Evolutionary conservation across 257 asterid species (phyloP).

Genomic region (Scutellaria baicalensis): DNA sequence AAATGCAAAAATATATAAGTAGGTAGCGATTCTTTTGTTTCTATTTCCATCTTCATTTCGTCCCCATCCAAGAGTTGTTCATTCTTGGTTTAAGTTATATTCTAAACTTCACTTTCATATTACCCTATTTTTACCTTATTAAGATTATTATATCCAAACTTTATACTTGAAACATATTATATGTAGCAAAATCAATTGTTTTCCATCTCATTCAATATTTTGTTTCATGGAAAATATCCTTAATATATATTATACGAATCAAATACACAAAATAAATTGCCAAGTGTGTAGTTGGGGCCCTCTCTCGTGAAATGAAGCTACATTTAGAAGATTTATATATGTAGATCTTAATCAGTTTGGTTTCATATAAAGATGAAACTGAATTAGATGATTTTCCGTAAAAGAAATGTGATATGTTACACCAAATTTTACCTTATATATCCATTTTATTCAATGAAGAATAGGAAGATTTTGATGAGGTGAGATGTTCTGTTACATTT

Average conservation of each 20-base stretch:
- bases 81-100: constrained; percentile 20
- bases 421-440: not conserved
- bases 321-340: too few species aligned
- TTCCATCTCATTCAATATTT: not conserved
- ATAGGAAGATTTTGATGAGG: not conserved
- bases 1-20: not conserved
- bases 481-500: too few species aligned
- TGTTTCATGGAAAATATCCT: too few species aligned
- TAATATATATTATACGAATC: too few species aligned
- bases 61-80: constrained; percentile 8
- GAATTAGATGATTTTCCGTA: too few species aligned
- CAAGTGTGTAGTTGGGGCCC: too few species aligned
- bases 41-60: not conserved
- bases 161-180: not conserved
- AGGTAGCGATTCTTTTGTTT: not conserved
- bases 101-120: not conserved
- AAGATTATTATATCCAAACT: not conserved
- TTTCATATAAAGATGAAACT: too few species aligned
- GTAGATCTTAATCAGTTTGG: too few species aligned
- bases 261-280: too few species aligned
- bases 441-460: not conserved
- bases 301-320: too few species aligned
- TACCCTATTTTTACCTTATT: not conserved
- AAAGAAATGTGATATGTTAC: too few species aligned
- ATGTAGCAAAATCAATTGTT: not conserved